phyloP scores from a whole-genome alignment of 345 rosid species.

The Eucalyptus tenuipes region DNA sequence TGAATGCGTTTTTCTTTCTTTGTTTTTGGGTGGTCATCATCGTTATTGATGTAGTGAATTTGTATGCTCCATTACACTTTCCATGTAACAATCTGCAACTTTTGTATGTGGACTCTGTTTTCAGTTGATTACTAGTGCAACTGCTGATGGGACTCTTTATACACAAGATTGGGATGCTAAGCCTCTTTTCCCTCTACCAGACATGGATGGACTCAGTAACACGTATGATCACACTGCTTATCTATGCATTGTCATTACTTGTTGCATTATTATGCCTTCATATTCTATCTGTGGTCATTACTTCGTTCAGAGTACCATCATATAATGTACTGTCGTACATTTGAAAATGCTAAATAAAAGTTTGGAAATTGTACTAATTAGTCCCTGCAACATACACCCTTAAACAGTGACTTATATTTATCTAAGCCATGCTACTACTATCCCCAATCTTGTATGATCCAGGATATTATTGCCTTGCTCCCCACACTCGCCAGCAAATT shows the following conservation, averaged over 20 bases:
- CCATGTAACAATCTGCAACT: background rate
- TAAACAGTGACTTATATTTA: background rate
- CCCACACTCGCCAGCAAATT: background rate
- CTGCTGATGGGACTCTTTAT: conserved; percentile 50
- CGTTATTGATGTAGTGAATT: background rate
- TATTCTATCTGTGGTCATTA: background rate
- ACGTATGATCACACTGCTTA: conserved; percentile 36
- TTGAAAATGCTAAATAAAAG: background rate
- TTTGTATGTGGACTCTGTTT: background rate
- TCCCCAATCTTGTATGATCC: background rate
- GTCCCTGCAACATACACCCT: background rate
- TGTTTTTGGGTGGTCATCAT: background rate
- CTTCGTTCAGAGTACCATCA: background rate
- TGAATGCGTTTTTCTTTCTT: background rate
- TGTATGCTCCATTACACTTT: background rate
- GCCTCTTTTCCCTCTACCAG: conserved; percentile 61
- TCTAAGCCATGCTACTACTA: background rate
- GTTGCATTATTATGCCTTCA: background rate
- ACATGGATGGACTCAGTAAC: conserved; percentile 15
- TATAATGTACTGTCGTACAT: background rate
- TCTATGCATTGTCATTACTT: background rate
- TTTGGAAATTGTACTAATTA: background rate
- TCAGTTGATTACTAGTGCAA: conserved; percentile 69
- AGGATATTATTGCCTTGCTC: background rate
- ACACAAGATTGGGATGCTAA: conserved; percentile 79